Conservation (phyloP, 768 basidiomycete species). For the Tricholoma saponaceum region DNA sequence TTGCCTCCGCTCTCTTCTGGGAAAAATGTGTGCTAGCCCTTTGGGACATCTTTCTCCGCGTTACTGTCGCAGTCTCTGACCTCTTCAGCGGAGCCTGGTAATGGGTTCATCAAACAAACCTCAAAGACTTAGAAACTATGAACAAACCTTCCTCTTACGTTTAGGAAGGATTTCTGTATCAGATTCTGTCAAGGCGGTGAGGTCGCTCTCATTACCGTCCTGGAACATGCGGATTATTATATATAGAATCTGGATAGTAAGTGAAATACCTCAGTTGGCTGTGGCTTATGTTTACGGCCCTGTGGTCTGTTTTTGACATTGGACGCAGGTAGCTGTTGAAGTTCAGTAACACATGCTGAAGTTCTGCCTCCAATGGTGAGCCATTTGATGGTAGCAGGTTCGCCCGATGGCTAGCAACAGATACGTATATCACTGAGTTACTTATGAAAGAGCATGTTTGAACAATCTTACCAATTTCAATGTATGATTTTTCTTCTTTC, state of each 20-base stretch:
- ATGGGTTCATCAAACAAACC: not conserved
- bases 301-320: not conserved
- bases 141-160: conserved; percentile 6
- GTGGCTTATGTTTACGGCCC: not conserved
- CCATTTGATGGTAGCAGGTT: conserved; percentile 70
- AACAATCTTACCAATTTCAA: conserved; percentile 44
- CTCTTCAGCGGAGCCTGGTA: not conserved
- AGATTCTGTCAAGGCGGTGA: conserved; percentile 18
- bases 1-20: not conserved
- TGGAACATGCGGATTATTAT: not conserved
- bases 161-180: conserved; percentile 9
- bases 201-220: conserved; percentile 15
- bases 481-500: conserved; percentile 44
- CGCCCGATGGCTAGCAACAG: conserved; percentile 55
- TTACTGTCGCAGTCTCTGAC: not conserved
- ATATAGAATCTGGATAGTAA: not conserved
- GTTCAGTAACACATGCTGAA: conserved; percentile 64
- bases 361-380: conserved; percentile 75
- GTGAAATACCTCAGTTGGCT: not conserved
- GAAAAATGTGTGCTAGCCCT: not conserved
- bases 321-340: conserved; percentile 39
- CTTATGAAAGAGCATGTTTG: not conserved
- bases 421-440: not conserved
- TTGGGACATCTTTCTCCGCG: not conserved
- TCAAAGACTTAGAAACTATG: not conserved